Base-by-base conservation (phyloP, 2,329 filamentous ascomycete genomes). In the Ramularia endophylla region DNA sequence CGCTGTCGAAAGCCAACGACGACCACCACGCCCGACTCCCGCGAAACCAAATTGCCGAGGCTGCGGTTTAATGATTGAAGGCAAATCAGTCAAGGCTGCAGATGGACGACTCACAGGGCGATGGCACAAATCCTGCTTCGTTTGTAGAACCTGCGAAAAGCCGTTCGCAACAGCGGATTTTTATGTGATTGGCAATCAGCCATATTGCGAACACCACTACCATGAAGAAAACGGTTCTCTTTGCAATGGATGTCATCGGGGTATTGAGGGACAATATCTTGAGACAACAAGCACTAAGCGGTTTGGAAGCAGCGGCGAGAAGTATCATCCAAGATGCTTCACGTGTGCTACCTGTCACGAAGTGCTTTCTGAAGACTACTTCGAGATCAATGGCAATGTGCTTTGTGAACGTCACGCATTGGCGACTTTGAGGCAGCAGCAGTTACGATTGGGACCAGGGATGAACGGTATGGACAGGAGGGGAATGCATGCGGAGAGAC, bases 121-220 rank as follows among this genome's bases (percentile, higher is more conserved):
- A 49, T 98, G 95, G 64, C 92, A 98, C 72, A 94, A 94, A 63
- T 77, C 83, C 4, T 98, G 90, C 63, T 97, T 98, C 60, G 85
- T 90, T 8, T 98, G 92, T 72, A 78, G 80, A 4, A 88, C 84
- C 1, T 98, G 92, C 68, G 71, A 73, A 8, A 75, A 81, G 40
- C 83, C 88, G 1, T 98, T 97, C 59, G 72, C 81, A 15, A 94
- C 88, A 0, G 78, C 87, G 1, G 88, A 92, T 44, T 97, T 97
- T 56, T 98, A 98, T 61, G 89, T 98, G 8, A 77, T 88, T 45
- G 69, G 84, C 50, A 87, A 98, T 65, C 75, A 80, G 44, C 92
- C 92, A 0, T 95, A 90, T 66, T 97, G 92, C 65, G 83, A 87
- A 52, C 80, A 82, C 36, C 88, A 97, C 65, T 98, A 97, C 61